Percentiles rank a stretch among this genome's conserved stretches.
Conservation (phyloP, 352 stramenopile species). For the Phytophthora crassamura region DNA sequence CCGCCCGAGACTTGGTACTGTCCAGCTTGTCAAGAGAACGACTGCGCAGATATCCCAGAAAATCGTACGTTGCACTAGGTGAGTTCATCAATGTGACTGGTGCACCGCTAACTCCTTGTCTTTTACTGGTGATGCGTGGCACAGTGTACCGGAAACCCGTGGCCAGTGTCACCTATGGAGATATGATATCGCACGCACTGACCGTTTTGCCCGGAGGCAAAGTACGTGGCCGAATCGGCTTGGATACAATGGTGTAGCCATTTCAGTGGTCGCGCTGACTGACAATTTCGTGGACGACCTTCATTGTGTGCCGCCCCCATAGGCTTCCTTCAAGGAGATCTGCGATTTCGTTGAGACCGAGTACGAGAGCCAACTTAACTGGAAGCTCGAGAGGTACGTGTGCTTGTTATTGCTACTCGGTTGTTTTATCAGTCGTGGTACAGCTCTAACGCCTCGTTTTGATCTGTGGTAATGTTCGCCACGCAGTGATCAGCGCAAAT, state of each 20-base stretch:
- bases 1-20: slow-evolving; percentile 82
- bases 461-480: slow-evolving; percentile 17
- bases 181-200: slow-evolving; percentile 91
- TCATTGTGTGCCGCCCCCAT: background rate
- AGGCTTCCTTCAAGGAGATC: slow-evolving; percentile 91
- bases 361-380: slow-evolving; percentile 90
- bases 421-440: background rate
- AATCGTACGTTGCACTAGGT: slow-evolving; percentile 55
- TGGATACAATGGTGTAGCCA: slow-evolving; percentile 16
- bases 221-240: slow-evolving; percentile 43
- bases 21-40: slow-evolving; percentile 62
- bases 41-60: slow-evolving; percentile 63
- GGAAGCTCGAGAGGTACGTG: slow-evolving; percentile 85
- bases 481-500: slow-evolving; percentile 83
- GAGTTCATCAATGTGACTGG: background rate
- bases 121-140: background rate
- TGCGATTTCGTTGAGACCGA: slow-evolving; percentile 89
- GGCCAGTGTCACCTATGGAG: slow-evolving; percentile 84
- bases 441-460: slow-evolving; percentile 14
- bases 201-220: slow-evolving; percentile 66
- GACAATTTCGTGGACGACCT: background rate
- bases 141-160: slow-evolving; percentile 84
- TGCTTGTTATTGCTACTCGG: background rate
- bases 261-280: slow-evolving; percentile 18
- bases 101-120: background rate